A percentile compares a stretch with the other conserved stretches of the same genome.
Conservation (phyloP, 2,329 filamentous ascomycete species). For the Aspergillus ibericus region DNA sequence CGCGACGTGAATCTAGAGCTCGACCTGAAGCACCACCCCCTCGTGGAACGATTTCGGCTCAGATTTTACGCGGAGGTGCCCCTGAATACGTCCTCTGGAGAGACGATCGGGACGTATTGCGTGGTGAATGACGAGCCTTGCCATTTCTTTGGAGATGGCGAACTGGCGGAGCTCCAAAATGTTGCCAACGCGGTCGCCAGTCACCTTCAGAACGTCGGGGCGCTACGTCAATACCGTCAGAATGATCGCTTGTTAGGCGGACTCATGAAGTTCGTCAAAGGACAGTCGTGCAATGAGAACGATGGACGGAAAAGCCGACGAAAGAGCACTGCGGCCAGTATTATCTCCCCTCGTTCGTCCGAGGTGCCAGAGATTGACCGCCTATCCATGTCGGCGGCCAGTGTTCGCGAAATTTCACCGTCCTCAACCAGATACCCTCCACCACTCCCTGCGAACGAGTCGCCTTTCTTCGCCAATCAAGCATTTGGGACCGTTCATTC, state of each 20-base stretch:
- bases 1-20: slow-evolving; percentile 40
- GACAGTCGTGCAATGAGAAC: slow-evolving; percentile 12
- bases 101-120: slow-evolving; percentile 59
- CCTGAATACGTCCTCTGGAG: slow-evolving; percentile 55
- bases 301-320: not conserved
- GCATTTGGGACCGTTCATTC: not conserved
- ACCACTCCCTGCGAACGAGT: not conserved
- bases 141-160: slow-evolving; percentile 36
- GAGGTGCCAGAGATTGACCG: slow-evolving; percentile 5
- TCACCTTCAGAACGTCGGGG: slow-evolving; percentile 57
- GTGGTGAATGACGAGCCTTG: slow-evolving; percentile 59
- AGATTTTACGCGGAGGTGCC: slow-evolving; percentile 62
- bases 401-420: not conserved
- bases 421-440: not conserved
- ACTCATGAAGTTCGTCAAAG: slow-evolving; percentile 51
- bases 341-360: not conserved
- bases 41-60: slow-evolving; percentile 33
- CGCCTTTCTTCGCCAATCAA: slow-evolving; percentile 6
- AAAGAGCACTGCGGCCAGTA: not conserved
- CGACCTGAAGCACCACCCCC: slow-evolving; percentile 34
- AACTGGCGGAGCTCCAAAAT: slow-evolving; percentile 10
- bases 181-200: slow-evolving; percentile 50
- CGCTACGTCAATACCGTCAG: slow-evolving; percentile 53
- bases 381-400: slow-evolving; percentile 1
- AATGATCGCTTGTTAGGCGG: slow-evolving; percentile 58